Conservation (phyloP, 2,329 filamentous ascomycete species). For the Ophiostoma fasciatum region DNA sequence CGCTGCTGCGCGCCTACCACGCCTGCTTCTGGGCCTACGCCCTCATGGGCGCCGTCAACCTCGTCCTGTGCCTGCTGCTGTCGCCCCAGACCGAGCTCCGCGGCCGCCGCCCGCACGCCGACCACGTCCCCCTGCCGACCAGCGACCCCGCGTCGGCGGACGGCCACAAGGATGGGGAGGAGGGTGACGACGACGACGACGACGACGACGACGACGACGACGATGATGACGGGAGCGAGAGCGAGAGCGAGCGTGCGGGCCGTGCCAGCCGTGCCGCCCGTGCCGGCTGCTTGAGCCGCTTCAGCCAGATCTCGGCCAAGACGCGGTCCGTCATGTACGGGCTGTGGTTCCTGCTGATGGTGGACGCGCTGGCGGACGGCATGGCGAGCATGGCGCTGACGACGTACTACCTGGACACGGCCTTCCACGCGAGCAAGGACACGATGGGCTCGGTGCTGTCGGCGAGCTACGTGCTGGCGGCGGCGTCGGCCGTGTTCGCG, state of each 20-base stretch:
- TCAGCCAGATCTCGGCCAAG: conserved; percentile 40
- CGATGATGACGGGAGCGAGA: conserved; percentile 8
- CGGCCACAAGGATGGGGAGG: conserved; percentile 6
- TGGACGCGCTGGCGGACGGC: conserved; percentile 51
- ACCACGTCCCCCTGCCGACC: no score
- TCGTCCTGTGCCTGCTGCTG: conserved; percentile 29
- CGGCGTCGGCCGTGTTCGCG: conserved; percentile 39
- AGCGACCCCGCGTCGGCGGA: no score
- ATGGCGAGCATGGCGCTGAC: conserved; percentile 46
- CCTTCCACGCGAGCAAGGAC: conserved; percentile 40
- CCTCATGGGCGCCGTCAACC: conserved; percentile 37
- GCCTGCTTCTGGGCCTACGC: conserved; percentile 43
- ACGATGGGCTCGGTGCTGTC: conserved; percentile 45
- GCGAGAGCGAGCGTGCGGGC: no score
- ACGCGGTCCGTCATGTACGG: conserved; percentile 47
- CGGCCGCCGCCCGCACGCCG: conserved; percentile 14
- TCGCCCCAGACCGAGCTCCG: conserved; percentile 35
- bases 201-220: conserved; percentile 12
- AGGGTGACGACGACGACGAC: conserved; percentile 9
- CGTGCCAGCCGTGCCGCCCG: no score
- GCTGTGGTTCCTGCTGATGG: conserved; percentile 47
- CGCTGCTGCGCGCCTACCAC: conserved; percentile 37
- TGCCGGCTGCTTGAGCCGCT: no score
- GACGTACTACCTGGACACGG: conserved; percentile 41
- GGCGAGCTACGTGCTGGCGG: conserved; percentile 35